Percentiles rank a stretch among this genome's conserved stretches.
phyloP scores from a whole-genome alignment of 495 filamentous ascomycete species.

The Beverwykella pulmonaria region DNA sequence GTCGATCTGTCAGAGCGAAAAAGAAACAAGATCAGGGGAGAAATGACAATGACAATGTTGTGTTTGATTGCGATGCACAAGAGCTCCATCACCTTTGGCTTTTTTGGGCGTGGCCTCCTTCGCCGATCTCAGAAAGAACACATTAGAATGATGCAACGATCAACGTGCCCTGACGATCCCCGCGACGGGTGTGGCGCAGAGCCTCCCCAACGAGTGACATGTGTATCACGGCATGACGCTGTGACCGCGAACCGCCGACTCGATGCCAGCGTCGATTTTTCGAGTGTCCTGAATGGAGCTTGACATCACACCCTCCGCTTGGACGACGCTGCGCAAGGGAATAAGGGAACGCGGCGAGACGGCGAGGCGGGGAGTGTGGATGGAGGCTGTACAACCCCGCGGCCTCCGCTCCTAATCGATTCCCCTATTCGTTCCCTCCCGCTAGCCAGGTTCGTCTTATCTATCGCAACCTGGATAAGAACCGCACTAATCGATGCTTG shows the following conservation, averaged over 20 bases:
- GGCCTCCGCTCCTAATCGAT: background rate
- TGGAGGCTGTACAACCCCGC: background rate
- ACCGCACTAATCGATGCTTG: background rate
- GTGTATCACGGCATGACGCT: too few relatives aligned
- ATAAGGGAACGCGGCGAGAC: too few relatives aligned
- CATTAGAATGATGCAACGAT: constrained; percentile 26
- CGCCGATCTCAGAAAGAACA: background rate
- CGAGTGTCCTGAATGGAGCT: too few relatives aligned
- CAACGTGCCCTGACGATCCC: constrained; percentile 26
- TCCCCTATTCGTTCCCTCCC: background rate
- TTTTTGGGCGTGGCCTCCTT: background rate
- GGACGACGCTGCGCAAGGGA: too few relatives aligned
- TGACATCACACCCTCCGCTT: too few relatives aligned
- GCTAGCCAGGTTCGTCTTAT: too few relatives aligned
- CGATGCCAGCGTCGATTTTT: too few relatives aligned
- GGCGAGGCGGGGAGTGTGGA: background rate
- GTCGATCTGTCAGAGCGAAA: background rate
- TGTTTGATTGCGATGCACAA: background rate
- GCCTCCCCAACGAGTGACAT: background rate
- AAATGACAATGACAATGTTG: background rate
- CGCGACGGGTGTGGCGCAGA: background rate
- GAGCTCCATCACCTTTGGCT: constrained; percentile 5
- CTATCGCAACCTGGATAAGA: too few relatives aligned
- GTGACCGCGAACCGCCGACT: too few relatives aligned
- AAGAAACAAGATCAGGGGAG: background rate